phyloP scores from a whole-genome alignment of 208 protist genomes.

The Acanthamoeba healyi region DNA sequence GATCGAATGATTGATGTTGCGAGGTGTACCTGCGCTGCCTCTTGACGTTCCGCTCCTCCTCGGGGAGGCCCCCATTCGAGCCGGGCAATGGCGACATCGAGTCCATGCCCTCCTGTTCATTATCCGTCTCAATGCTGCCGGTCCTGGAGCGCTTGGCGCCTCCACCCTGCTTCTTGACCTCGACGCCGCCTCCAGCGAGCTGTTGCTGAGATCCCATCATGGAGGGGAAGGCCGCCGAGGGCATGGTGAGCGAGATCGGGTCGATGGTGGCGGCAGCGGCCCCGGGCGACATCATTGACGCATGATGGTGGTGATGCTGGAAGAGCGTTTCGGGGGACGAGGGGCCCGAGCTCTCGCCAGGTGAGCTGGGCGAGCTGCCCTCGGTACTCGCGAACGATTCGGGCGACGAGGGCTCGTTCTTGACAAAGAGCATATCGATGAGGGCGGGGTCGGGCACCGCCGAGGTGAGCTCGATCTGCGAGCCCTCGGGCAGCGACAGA shows the following conservation, averaged over 20 bases:
- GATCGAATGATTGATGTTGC: background rate
- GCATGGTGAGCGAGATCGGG: background rate
- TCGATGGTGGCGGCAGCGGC: background rate
- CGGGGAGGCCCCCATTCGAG: background rate
- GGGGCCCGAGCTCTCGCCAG: conserved; percentile 12
- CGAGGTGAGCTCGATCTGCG: background rate
- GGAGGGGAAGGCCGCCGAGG: too few species aligned
- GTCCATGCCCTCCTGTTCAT: background rate
- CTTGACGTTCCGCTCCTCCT: conserved; percentile 16
- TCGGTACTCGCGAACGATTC: background rate
- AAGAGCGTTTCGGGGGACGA: conserved; percentile 24
- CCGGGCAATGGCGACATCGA: background rate
- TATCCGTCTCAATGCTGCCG: too few species aligned
- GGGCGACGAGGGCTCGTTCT: conserved; percentile 32
- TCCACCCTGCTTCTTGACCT: background rate
- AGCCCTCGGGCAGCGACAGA: background rate
- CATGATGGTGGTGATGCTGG: background rate
- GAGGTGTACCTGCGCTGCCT: conserved; percentile 21
- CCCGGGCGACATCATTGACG: background rate
- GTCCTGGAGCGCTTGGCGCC: background rate
- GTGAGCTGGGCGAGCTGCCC: background rate
- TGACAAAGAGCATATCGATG: conserved; percentile 1
- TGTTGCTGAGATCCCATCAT: too few species aligned
- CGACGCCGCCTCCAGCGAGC: too few species aligned
- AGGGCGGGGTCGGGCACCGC: background rate